Percentiles rank a stretch among this genome's conserved stretches.
These are phyloP conservation scores for Aureobasidium sp. DNA, from an alignment of 2,329 filamentous ascomycete genomes.

Conservation along the genomic window DNA sequence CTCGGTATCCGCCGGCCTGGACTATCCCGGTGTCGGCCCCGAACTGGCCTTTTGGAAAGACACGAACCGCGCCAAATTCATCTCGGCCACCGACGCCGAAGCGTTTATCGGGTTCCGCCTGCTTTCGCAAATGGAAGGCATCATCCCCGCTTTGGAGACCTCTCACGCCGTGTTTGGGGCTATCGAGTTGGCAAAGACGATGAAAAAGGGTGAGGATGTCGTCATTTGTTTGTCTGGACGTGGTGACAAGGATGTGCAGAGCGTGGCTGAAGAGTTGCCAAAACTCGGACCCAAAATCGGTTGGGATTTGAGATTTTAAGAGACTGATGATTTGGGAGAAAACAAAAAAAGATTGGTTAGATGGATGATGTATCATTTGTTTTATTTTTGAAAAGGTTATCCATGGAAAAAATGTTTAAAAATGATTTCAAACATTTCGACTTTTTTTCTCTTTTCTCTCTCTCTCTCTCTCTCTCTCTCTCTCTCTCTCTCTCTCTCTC, in stretches of 20 bases:
- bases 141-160: conserved; percentile 91
- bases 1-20: conserved; percentile 90
- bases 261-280: conserved; percentile 88
- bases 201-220: conserved; percentile 80
- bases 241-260: conserved; percentile 98
- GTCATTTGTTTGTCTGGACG: conserved; percentile 90
- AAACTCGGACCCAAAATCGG: conserved; percentile 81
- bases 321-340: not conserved
- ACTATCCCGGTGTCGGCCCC: conserved; percentile 94
- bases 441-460: too few relatives aligned
- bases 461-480: too few relatives aligned
- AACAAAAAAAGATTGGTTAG: not conserved
- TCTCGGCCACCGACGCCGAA: conserved; percentile 85
- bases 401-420: too few relatives aligned
- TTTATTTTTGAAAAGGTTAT: too few relatives aligned
- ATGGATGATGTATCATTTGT: too few relatives aligned
- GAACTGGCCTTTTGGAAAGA: conserved; percentile 94
- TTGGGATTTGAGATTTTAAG: conserved; percentile 53
- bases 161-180: conserved; percentile 89
- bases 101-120: conserved; percentile 82
- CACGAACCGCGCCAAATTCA: conserved; percentile 73
- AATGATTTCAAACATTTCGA: too few relatives aligned
- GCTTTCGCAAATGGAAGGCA: conserved; percentile 83
- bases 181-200: conserved; percentile 83
- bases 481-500: too few relatives aligned